Conservation (phyloP, 2,329 filamentous ascomycete genomes). For the Metarhizium humberi region DNA sequence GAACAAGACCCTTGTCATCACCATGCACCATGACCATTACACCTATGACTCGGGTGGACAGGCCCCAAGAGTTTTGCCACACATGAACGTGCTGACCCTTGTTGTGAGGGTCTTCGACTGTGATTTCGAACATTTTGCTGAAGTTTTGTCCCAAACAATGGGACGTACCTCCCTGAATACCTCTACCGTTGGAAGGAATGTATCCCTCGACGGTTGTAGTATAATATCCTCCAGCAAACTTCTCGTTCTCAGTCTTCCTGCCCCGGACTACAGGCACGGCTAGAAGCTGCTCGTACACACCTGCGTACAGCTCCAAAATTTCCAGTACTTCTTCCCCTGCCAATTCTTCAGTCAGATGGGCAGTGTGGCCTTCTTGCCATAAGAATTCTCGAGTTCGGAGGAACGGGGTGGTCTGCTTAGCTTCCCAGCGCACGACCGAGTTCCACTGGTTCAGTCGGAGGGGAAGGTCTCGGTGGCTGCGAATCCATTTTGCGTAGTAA, state of each 20-base stretch:
- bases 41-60: conserved; percentile 93
- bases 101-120: conserved; percentile 81
- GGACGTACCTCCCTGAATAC: conserved; percentile 92
- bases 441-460: conserved; percentile 98
- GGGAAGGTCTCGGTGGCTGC: conserved; percentile 89
- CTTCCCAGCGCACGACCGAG: conserved; percentile 87
- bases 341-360: conserved; percentile 74
- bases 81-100: conserved; percentile 75
- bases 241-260: conserved; percentile 93
- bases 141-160: conserved; percentile 97
- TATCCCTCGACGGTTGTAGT: conserved; percentile 96
- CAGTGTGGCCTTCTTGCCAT: conserved; percentile 94
- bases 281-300: conserved; percentile 86
- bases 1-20: conserved; percentile 89
- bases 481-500: conserved; percentile 95
- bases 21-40: conserved; percentile 99
- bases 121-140: conserved; percentile 98
- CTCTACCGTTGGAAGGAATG: conserved; percentile 88
- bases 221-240: conserved; percentile 94
- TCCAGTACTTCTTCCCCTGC: conserved; percentile 81
- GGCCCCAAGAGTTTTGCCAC: conserved; percentile 99
- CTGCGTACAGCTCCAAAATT: conserved; percentile 88
- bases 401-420: conserved; percentile 85
- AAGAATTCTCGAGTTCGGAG: conserved; percentile 89
- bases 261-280: conserved; percentile 93